Base-by-base conservation (phyloP, 768 basidiomycete species). In the Boletus reticuloceps region DNA sequence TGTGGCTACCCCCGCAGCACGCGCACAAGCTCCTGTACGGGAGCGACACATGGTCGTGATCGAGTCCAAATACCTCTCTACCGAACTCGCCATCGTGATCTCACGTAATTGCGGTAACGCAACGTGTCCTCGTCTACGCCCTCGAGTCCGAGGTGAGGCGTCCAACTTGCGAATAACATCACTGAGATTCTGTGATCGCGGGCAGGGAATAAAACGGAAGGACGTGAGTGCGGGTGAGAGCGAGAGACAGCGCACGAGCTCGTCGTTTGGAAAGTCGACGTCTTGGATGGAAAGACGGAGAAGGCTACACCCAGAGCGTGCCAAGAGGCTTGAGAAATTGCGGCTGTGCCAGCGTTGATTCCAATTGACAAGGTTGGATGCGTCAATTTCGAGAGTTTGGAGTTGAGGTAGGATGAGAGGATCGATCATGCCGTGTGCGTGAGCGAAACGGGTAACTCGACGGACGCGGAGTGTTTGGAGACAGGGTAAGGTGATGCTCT, bases 211-310 rank as follows among this genome's bases (percentile, higher is more conserved):
- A 32, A 66, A 62, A 22, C 53, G 42, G 38, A 69, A 39, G 19
- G 55, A 55, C 14, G 38, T 42, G 47, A 62, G 60, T 20, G 50
- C 34, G 43, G 20, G 58, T 17, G 67, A 55, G 32, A 51, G 47
- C 14, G 47, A 39, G 17, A 67, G 58, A 39, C 66, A 66, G 4
- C 55, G 64, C 19, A 64, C 5, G 9, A 68, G 32, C 17, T 66
- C 67, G 10, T 58, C 45, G n/a, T 58, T 58, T 10, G 67, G 48
- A 50, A 68, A 61, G 31, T 58, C 17, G 13, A 69, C 54, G 10
- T 60, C 58, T 37, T 36, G 47, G 20, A 65, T 59, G 20, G 60
- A 58, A 7, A 63, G 55, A 6, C n/a, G 50, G 40, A 43, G 53
- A 20, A 67, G 63, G 4, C 20, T 8, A 31, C 63, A 59, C 25